A percentile compares a stretch with the other conserved stretches of the same genome.
Evolutionary conservation across 257 asterid genomes (phyloP).

Genomic region (Anisodus tanguticus): DNA sequence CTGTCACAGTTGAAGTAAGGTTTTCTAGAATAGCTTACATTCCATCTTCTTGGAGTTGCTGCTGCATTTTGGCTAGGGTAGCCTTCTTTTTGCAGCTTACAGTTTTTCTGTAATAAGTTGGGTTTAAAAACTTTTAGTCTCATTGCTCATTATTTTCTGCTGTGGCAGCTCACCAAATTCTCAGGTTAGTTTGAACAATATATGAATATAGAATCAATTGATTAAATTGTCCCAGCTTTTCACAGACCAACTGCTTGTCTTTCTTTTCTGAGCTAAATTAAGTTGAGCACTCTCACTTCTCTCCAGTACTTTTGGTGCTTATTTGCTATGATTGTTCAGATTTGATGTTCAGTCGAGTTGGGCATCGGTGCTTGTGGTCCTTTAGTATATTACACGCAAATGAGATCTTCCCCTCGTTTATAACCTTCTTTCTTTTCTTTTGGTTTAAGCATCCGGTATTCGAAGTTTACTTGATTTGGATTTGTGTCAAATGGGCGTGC

Average conservation of each 20-base stretch:
- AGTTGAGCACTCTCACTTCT: neutral
- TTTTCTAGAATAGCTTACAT: slow-evolving; percentile 24
- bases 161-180: neutral
- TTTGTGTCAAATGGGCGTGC: neutral
- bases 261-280: neutral
- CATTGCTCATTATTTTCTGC: slow-evolving; percentile 24
- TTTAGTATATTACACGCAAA: neutral
- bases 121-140: neutral
- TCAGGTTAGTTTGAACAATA: slow-evolving; percentile 23
- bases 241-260: slow-evolving; percentile 6
- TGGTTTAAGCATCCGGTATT: neutral
- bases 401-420: neutral
- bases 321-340: neutral
- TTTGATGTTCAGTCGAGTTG: neutral
- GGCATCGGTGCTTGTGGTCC: neutral
- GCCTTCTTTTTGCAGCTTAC: slow-evolving; percentile 32
- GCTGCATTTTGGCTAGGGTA: slow-evolving; percentile 30
- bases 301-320: slow-evolving; percentile 10
- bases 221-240: slow-evolving; percentile 18
- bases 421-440: neutral
- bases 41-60: slow-evolving; percentile 14
- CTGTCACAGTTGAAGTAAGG: slow-evolving; percentile 44
- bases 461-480: neutral
- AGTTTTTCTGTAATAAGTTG: slow-evolving; percentile 39
- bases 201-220: slow-evolving; percentile 30